These are phyloP conservation scores for Xylariaceae sp. DNA, from an alignment of 2,329 filamentous ascomycete genomes.

Conservation along the genomic window DNA sequence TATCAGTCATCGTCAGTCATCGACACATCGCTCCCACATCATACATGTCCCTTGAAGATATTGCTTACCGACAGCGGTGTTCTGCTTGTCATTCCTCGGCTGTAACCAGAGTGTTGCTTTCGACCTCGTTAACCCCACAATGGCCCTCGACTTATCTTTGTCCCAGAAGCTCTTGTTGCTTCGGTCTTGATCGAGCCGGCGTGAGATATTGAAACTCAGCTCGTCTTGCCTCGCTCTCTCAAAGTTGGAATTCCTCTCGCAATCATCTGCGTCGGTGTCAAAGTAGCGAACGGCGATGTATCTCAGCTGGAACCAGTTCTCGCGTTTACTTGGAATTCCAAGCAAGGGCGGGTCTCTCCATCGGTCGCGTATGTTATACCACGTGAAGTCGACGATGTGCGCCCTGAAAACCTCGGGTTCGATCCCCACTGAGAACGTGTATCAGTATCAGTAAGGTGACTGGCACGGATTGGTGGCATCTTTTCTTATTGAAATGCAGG, in stretches of 20 bases:
- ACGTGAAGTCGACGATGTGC: conserved; percentile 23
- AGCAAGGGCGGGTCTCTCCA: conserved; percentile 25
- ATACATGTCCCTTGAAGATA: neutral
- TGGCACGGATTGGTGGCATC: no score
- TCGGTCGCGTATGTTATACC: conserved; percentile 25
- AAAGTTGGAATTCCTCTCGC: conserved; percentile 4
- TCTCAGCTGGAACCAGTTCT: conserved; percentile 25
- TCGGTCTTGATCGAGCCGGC: conserved; percentile 22
- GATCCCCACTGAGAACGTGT: conserved; percentile 9
- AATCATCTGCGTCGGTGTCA: neutral
- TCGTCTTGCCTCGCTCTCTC: conserved; percentile 11
- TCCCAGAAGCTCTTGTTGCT: conserved; percentile 25
- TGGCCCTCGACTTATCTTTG: conserved; percentile 19
- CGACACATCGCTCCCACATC: no score
- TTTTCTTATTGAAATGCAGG: no score
- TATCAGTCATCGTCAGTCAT: neutral
- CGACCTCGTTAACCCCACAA: conserved; percentile 20
- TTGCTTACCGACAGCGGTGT: conserved; percentile 6
- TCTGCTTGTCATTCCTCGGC: neutral
- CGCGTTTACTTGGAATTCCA: conserved; percentile 16
- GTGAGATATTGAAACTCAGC: conserved; percentile 19
- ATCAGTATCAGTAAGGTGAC: neutral
- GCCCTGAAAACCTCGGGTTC: conserved; percentile 22
- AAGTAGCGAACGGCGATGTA: conserved; percentile 25
- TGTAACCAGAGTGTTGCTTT: conserved; percentile 25